These are phyloP conservation scores for Fusarium newnesense DNA, from an alignment of 2,329 filamentous ascomycete genomes.

Conservation along the genomic window DNA sequence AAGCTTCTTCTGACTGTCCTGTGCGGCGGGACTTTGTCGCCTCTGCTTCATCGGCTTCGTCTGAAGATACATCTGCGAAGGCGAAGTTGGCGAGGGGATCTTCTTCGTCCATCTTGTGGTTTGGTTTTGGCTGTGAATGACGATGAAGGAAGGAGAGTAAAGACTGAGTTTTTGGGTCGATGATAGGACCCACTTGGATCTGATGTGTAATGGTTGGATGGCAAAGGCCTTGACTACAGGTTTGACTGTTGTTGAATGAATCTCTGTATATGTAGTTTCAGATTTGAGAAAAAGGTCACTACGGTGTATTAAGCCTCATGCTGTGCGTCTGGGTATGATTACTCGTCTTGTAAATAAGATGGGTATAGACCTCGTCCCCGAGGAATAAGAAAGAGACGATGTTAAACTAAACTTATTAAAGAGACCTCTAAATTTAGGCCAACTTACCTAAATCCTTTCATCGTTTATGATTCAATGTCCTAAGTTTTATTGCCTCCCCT, in stretches of 20 bases:
- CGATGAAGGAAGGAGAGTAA: not conserved
- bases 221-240: not conserved
- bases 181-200: conserved; percentile 32
- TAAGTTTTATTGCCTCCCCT: not conserved
- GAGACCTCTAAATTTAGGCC: not conserved
- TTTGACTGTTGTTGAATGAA: not conserved
- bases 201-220: conserved; percentile 16
- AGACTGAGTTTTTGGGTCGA: conserved; percentile 25
- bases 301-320: not conserved
- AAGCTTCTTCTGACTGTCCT: conserved; percentile 61
- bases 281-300: not conserved
- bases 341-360: not conserved
- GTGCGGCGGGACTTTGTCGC: conserved; percentile 49
- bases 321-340: not conserved
- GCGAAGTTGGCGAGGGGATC: conserved; percentile 47
- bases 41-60: conserved; percentile 48
- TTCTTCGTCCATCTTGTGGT: conserved; percentile 45
- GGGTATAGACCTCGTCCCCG: not conserved
- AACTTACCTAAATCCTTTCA: not conserved
- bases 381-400: not conserved
- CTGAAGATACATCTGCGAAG: conserved; percentile 49
- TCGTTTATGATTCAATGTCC: not conserved
- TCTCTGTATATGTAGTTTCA: not conserved
- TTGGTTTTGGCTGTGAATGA: not conserved
- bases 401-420: not conserved